A percentile compares a stretch with the other conserved stretches of the same genome.
These are phyloP conservation scores for Trametes hirsuta DNA, from an alignment of 1,284 basidiomycete species.

Conservation along the genomic window DNA sequence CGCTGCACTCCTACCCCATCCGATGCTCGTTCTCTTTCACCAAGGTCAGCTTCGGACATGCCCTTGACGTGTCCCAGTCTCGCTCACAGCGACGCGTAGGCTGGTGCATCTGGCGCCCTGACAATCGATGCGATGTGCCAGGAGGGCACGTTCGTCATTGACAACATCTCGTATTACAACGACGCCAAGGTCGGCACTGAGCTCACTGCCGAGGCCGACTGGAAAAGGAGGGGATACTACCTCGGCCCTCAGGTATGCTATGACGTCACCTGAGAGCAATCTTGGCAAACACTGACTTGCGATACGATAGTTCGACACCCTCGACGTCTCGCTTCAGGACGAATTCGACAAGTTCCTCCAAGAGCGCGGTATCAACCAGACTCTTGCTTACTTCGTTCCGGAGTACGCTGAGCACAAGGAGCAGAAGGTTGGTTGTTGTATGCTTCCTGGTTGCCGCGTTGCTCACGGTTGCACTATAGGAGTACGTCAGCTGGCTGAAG, in stretches of 20 bases:
- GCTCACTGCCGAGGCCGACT: slow-evolving; percentile 89
- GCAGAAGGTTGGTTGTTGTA: slow-evolving; percentile 67
- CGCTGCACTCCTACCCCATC: slow-evolving; percentile 62
- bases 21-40: slow-evolving; percentile 83
- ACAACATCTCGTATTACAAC: slow-evolving; percentile 88
- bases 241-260: slow-evolving; percentile 82
- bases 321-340: slow-evolving; percentile 86
- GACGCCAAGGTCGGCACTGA: slow-evolving; percentile 77
- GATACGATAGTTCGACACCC: slow-evolving; percentile 76
- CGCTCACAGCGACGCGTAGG: slow-evolving; percentile 25
- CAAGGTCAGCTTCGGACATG: slow-evolving; percentile 56
- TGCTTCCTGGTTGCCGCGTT: neutral
- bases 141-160: slow-evolving; percentile 84
- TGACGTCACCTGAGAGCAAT: neutral
- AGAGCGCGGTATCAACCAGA: slow-evolving; percentile 88
- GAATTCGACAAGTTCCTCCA: slow-evolving; percentile 83
- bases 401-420: slow-evolving; percentile 90
- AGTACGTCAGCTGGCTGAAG: slow-evolving; percentile 90
- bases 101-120: slow-evolving; percentile 59
- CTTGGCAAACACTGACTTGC: neutral
- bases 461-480: slow-evolving; percentile 47
- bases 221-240: slow-evolving; percentile 89
- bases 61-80: neutral
- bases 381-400: slow-evolving; percentile 80
- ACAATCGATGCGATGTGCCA: slow-evolving; percentile 83